Evolutionary conservation across 768 basidiomycete species (phyloP), one percentile per base, ranked within the genome.

Genomic region (Agaricus sinodeliciosus): DNA sequence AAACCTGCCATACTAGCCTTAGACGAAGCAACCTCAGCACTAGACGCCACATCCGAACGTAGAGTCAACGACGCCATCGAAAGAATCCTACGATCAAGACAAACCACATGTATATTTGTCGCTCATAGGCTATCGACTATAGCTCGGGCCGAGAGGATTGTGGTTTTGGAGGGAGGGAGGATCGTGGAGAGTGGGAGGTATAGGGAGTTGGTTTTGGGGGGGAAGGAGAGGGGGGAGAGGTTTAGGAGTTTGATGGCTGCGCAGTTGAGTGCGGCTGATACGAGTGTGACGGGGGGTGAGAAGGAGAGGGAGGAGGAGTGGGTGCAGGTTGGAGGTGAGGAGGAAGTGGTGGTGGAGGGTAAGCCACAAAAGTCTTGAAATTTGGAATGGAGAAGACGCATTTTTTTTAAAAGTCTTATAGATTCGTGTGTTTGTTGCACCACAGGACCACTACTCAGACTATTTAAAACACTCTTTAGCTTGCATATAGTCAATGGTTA

Each of bases 101-200:
- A 87, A 56, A 94, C 91, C 31, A 94, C 92, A 2, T 93, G 92
- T 60, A 65, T 94, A 22, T 85, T 94, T 51, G 91, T 94, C 16
- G 93, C 93, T 0, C 93, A 96, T 68, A 76, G 93, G 46, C 64
- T 96, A 49, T 92, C 90, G 19, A 93, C 93, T 3, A 92, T 96
- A 51, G 90, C 93, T 3, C 73, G 92, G 49, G 91, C 93, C 1
- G 91, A 94, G 63, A 76, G 89, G 37, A 90, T 96, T 42, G 89
- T 91, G 5, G 92, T 96, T 16, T 75, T 96, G 16, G 92, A 96
- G 71, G 85, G 85, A 56, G 93, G 92, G 2, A 76, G 73, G 48
- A 87, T 95, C 51, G 79, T 84, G 1, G 93, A 95, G 67, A 79
- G 84, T 16, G 93, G 93, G 25, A 81, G 84, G 37, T 95, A 90